Evolutionary conservation across 192 early-diverging fungal genomes (phyloP).

Genomic region (Entomortierella chlamydospora): DNA sequence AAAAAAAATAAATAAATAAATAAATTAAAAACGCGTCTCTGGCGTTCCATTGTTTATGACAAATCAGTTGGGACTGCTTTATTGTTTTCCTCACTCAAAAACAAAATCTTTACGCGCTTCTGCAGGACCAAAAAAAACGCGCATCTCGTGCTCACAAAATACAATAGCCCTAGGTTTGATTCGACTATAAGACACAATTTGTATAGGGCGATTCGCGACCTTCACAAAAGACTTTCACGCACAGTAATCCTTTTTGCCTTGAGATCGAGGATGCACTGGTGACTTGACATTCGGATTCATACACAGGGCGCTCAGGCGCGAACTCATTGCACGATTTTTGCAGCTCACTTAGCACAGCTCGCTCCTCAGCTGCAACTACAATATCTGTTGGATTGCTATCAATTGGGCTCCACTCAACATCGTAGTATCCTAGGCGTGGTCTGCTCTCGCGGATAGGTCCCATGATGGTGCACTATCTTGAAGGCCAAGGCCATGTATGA

Average conservation of each 20-base stretch:
- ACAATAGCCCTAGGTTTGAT: too few species aligned
- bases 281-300: not conserved
- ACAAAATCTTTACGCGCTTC: too few species aligned
- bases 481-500: conserved; percentile 3
- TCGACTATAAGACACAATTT: too few species aligned
- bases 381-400: not conserved
- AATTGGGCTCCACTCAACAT: conserved; percentile 4
- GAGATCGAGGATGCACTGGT: conserved; percentile 8
- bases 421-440: conserved; percentile 7
- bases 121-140: too few species aligned
- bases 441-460: conserved; percentile 8
- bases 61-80: too few species aligned
- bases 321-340: not conserved
- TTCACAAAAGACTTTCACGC: not conserved
- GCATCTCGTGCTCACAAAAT: too few species aligned
- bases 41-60: too few species aligned
- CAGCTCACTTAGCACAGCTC: not conserved
- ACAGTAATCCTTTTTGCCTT: conserved; percentile 1
- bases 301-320: conserved; percentile 3
- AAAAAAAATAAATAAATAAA: too few species aligned
- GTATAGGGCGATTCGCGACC: too few species aligned
- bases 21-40: too few species aligned
- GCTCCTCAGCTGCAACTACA: conserved; percentile 1
- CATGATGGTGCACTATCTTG: conserved; percentile 1
- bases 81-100: too few species aligned